Percentiles rank a stretch among this genome's conserved stretches.
Evolutionary conservation across 805 yeast genomes (phyloP).

Genomic region (Huiozyma sinensis): DNA sequence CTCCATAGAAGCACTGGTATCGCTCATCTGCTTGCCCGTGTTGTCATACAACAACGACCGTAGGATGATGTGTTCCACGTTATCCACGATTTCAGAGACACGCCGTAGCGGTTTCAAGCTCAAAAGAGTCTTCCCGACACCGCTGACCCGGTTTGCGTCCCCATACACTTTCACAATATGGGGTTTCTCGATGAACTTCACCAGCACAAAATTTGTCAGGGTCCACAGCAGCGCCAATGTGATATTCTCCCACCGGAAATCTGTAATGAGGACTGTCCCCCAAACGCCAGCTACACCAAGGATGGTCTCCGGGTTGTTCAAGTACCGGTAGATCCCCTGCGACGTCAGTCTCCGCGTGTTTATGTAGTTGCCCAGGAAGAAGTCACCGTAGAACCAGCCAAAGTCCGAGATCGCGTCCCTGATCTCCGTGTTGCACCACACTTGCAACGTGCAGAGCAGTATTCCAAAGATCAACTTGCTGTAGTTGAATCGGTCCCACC

Average conservation of each 20-base stretch:
- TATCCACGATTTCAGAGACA: conserved; percentile 30
- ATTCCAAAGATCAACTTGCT: conserved; percentile 42
- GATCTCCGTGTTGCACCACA: conserved; percentile 61
- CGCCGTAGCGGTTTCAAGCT: conserved; percentile 28
- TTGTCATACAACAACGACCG: conserved; percentile 6
- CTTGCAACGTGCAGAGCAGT: conserved; percentile 45
- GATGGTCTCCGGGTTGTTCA: conserved; percentile 74
- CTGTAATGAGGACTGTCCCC: conserved; percentile 55
- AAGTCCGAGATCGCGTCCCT: conserved; percentile 64
- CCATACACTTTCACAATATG: conserved; percentile 75
- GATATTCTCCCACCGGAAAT: conserved; percentile 38
- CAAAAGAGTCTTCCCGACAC: conserved; percentile 35
- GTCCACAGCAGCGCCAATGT: conserved; percentile 57
- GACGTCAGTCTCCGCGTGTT: conserved; percentile 46
- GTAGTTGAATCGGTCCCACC: conserved; percentile 13
- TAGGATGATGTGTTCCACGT: conserved; percentile 29
- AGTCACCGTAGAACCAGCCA: conserved; percentile 90
- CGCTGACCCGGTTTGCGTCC: conserved; percentile 45
- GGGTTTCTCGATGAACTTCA: conserved; percentile 63
- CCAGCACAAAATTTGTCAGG: conserved; percentile 50
- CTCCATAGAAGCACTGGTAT: background rate
- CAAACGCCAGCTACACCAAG: conserved; percentile 71
- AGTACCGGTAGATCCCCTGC: conserved; percentile 71
- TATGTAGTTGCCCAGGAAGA: conserved; percentile 50
- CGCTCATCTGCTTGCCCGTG: background rate